Base-by-base conservation (phyloP, 768 basidiomycete species). In the Boletus sp. region DNA sequence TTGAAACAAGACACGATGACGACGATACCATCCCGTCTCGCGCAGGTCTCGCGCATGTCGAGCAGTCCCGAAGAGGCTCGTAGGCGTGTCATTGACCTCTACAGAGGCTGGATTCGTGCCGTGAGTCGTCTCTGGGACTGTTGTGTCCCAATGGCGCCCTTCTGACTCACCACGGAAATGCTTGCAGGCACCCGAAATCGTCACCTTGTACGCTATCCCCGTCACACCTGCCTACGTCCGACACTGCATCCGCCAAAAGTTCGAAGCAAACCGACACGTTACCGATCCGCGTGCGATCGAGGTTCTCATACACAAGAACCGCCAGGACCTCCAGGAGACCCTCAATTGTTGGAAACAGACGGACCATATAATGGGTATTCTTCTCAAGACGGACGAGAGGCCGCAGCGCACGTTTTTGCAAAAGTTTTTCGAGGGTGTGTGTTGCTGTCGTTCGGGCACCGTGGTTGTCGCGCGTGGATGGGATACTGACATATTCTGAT, bases 331-430 rank as follows among this genome's bases (percentile, higher is more conserved):
- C 66, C 96, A 98, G 77, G 96, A 98, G 78, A 87, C 88, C 49
- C 78, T 97, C 79, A 98, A 98, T 68, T 83, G 81, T 63, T 98
- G 94, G 94, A 94, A 94, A 67, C 88, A 90, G 76, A 80, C 77
- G 40, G 88, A 91, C 56, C 90, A 93, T 65, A 75, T 93, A 30
- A 72, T 85, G 70, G 90, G 89, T 3, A 80, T 89, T 33, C 68
- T 92, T 47, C 70, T 91, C 54, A 70, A 79, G 56, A 59, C 67
- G 51, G 72, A 77, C 1, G 74, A 79, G 50, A 77, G 79, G 55
- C 75, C 75, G 6, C 74, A 69, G 53, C 70, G 76, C 51, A 81
- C 85, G 21, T 93, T 93, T 68, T 73, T 93, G 78, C 82, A 92
- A 72, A 89, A 84, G 76, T 93, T 93, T 63, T 87, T 84, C 50